Evolutionary conservation across 2,329 filamentous ascomycete species (phyloP).

Genomic region (Xylariaceae sp.): DNA sequence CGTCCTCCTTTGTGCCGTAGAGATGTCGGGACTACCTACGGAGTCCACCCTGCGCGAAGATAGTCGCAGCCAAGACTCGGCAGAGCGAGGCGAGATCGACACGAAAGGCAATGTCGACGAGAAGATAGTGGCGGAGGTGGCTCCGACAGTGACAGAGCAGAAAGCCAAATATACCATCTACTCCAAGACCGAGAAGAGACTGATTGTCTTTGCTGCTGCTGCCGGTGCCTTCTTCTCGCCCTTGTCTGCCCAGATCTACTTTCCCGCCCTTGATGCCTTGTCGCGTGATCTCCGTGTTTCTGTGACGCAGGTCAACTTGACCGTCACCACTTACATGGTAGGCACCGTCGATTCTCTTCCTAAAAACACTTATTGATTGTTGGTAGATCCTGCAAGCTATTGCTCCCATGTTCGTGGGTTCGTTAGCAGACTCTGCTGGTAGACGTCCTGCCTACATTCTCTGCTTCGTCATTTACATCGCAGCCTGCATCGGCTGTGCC

Average conservation of each 20-base stretch:
- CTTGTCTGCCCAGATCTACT: conserved; percentile 39
- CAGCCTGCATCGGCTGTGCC: conserved; percentile 42
- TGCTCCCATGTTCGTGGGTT: conserved; percentile 46
- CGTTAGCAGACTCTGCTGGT: conserved; percentile 44
- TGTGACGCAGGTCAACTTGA: conserved; percentile 33
- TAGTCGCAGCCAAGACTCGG: neutral
- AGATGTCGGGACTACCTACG: conserved; percentile 5
- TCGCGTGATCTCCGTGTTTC: conserved; percentile 38
- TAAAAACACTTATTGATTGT: conserved; percentile 24
- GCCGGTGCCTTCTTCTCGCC: conserved; percentile 33
- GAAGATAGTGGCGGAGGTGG: conserved; percentile 6
- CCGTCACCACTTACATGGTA: conserved; percentile 35
- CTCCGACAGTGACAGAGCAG: neutral
- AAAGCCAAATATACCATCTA: conserved; percentile 23
- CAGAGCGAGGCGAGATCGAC: neutral
- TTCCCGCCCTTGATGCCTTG: conserved; percentile 39
- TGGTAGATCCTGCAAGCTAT: conserved; percentile 47
- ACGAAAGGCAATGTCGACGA: neutral
- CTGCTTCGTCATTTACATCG: conserved; percentile 42
- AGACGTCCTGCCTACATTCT: conserved; percentile 44
- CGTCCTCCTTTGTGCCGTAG: neutral
- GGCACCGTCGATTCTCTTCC: neutral
- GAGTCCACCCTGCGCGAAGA: neutral
- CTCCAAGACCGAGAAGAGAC: conserved; percentile 28
- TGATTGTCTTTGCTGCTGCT: conserved; percentile 30